Base-by-base conservation (phyloP, 1,284 basidiomycete genomes). In the Austroboletus niveus region DNA sequence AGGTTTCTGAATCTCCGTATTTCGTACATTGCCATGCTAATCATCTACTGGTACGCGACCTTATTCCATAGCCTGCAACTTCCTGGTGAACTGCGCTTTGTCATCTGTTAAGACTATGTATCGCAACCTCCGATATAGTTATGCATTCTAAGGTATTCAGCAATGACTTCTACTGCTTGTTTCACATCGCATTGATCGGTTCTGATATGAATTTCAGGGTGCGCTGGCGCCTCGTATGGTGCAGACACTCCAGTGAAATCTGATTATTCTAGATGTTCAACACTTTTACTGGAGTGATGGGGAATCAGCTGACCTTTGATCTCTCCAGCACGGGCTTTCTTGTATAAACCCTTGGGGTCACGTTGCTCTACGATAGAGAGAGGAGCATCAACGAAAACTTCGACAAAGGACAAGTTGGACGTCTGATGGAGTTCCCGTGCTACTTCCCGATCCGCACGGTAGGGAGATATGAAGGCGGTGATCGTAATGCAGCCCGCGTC, bases 401-500 rank as follows among this genome's bases (percentile, higher is more conserved):
- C 96, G 60, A 99, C 71, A 71, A 99, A 99, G 36, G 86, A 84
- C 42, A 98, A 69, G 52, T 79, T 74, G 24, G 83, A 75, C 55
- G 82, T 77, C 44, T 82, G 76, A 73, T 99, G 96, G 39, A 99
- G 78, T 58, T 87, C 76, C 48, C 97, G 85, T 27, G 92, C 97
- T 53, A 90, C 71, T 17, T 85, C 79, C 44, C 96, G 86, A 76
- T 99, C 97, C 5, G 85, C 82, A 44, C 84, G 81, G 71, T 94
- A 98, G n/a, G 97, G 97, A 8, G 95, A 98, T 72, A 99, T 99
- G 76, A 99, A 99, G 29, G 96, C 95, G 8, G 97, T 97, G 66
- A 98, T 81, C 22, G 90, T 81, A 60, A 98, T 81, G 58, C 89
- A 88, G 39, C 84, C 86, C 3, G 94, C 85, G 60, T 95, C 90